These are phyloP conservation scores for Hemileccinum hortonii DNA, from an alignment of 1,284 basidiomycete species.

Conservation along the genomic window DNA sequence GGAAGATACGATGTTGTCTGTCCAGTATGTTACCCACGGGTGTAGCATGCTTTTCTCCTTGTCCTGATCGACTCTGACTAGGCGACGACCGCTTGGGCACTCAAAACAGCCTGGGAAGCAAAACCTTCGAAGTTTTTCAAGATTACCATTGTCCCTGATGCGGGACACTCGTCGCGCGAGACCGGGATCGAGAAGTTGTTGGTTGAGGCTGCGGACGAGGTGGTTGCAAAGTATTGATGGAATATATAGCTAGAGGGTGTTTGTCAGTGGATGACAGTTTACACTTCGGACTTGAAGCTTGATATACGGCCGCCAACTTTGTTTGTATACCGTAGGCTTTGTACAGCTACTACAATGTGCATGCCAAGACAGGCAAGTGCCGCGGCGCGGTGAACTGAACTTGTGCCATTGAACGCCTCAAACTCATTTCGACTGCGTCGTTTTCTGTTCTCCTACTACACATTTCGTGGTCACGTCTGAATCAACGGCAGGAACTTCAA, in stretches of 20 bases:
- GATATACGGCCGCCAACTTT: too few species aligned
- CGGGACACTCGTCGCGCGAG: slow-evolving; percentile 88
- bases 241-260: not conserved
- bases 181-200: slow-evolving; percentile 71
- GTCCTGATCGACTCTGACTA: slow-evolving; percentile 26
- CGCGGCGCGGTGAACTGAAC: not conserved
- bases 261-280: not conserved
- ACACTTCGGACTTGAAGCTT: too few species aligned
- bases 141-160: slow-evolving; percentile 82
- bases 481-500: not conserved
- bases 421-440: slow-evolving; percentile 6
- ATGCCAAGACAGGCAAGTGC: not conserved
- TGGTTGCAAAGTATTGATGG: slow-evolving; percentile 26
- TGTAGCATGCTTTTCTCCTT: not conserved
- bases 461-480: slow-evolving; percentile 1
- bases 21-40: slow-evolving; percentile 47
- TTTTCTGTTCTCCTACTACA: slow-evolving; percentile 12
- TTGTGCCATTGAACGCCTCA: slow-evolving; percentile 2
- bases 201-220: slow-evolving; percentile 52
- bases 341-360: too few species aligned
- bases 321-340: too few species aligned
- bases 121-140: slow-evolving; percentile 40
- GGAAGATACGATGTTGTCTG: slow-evolving; percentile 84
- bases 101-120: slow-evolving; percentile 86
- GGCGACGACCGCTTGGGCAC: slow-evolving; percentile 75